Evolutionary conservation across 306 rosid genomes (phyloP).

Genomic region (Cucumis cinereus): DNA sequence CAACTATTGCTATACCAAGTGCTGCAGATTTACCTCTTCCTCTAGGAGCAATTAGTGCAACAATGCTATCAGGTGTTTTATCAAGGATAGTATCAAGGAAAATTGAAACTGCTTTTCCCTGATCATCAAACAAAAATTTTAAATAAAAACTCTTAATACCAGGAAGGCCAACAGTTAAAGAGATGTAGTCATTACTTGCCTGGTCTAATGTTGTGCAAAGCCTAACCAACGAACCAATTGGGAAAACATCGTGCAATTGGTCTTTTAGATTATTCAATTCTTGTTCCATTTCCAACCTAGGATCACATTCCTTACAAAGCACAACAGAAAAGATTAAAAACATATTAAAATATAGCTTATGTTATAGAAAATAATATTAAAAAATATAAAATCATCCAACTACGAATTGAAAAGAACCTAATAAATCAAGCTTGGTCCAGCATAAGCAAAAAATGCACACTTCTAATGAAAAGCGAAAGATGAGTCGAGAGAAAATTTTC

Average conservation of each 20-base stretch:
- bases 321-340: not conserved
- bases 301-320: not conserved
- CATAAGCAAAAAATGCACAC: too few relatives aligned
- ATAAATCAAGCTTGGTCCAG: too few relatives aligned
- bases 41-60: constrained; percentile 79
- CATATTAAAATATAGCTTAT: not conserved
- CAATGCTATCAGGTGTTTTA: constrained; percentile 60
- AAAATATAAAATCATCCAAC: too few relatives aligned
- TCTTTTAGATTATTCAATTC: constrained; percentile 40
- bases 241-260: constrained; percentile 55
- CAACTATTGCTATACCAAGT: constrained; percentile 83
- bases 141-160: not conserved
- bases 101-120: constrained; percentile 84
- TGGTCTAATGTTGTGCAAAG: constrained; percentile 78
- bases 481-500: too few relatives aligned
- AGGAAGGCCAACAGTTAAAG: not conserved
- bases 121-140: not conserved
- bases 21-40: constrained; percentile 99
- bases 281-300: not conserved
- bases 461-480: too few relatives aligned
- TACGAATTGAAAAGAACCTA: too few relatives aligned
- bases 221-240: constrained; percentile 66
- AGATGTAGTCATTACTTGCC: not conserved
- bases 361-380: not conserved
- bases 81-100: constrained; percentile 72